Evolutionary conservation across 2,329 filamentous ascomycete species (phyloP).

Genomic region (Orbilia quercus): DNA sequence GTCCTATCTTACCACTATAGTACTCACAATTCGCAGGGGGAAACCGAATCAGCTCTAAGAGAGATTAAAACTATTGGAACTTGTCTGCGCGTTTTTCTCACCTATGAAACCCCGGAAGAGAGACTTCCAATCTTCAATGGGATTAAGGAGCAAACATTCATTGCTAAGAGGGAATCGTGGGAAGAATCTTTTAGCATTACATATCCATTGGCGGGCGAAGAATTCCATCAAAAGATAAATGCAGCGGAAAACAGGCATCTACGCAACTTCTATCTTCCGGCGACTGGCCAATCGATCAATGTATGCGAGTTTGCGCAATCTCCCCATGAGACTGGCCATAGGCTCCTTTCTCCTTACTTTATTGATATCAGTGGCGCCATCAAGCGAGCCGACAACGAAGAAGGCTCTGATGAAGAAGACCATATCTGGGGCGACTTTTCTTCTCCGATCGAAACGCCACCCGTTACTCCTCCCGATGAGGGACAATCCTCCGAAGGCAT

Average conservation of each 20-base stretch:
- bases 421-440: neutral
- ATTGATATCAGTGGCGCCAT: conserved; percentile 17
- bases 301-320: neutral
- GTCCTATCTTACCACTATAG: conserved; percentile 14
- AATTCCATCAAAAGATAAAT: neutral
- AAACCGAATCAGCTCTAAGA: neutral
- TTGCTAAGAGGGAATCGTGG: neutral
- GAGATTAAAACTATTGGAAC: neutral
- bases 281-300: neutral
- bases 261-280: conserved; percentile 12
- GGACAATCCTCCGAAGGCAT: neutral
- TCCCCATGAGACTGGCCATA: neutral
- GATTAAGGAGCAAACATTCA: neutral
- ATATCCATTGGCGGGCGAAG: neutral
- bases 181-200: neutral
- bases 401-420: neutral
- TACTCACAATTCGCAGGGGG: neutral
- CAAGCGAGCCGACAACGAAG: neutral
- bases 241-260: conserved; percentile 10
- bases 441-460: neutral
- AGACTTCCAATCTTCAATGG: neutral
- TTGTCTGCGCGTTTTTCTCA: conserved; percentile 6
- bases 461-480: too few species aligned
- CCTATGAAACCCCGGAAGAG: neutral
- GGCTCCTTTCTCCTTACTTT: neutral